Percentiles rank a stretch among this genome's conserved stretches.
These are phyloP conservation scores for Metarhizium guizhouense DNA, from an alignment of 2,329 filamentous ascomycete genomes.

Conservation along the genomic window DNA sequence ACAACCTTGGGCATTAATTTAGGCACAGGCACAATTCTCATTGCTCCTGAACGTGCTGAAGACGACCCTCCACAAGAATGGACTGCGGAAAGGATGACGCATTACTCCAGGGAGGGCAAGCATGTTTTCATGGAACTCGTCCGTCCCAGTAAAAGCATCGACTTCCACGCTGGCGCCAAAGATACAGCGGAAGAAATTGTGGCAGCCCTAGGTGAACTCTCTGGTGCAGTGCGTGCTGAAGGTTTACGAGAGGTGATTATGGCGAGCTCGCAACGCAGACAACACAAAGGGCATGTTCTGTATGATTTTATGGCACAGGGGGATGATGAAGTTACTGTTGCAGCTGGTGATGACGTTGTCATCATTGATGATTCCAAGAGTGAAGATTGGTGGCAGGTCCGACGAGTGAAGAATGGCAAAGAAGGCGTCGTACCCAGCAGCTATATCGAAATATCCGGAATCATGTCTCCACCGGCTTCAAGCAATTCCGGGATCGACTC, in stretches of 20 bases:
- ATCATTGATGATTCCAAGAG: conserved; percentile 85
- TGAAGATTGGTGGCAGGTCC: conserved; percentile 97
- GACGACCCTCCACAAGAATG: conserved; percentile 87
- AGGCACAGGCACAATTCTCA: conserved; percentile 78
- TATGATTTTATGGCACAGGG: conserved; percentile 97
- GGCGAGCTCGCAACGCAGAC: conserved; percentile 59
- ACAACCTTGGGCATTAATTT: conserved; percentile 94
- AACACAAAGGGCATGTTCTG: conserved; percentile 77
- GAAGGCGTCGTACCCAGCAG: conserved; percentile 95
- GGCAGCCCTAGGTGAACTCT: conserved; percentile 75
- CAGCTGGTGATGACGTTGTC: conserved; percentile 80
- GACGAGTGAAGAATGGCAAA: conserved; percentile 80
- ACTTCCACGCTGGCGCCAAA: conserved; percentile 95
- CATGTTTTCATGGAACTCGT: conserved; percentile 95
- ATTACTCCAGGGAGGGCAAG: conserved; percentile 96
- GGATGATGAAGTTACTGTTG: conserved; percentile 91
- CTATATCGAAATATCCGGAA: conserved; percentile 83
- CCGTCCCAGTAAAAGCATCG: conserved; percentile 84
- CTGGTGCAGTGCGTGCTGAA: conserved; percentile 76
- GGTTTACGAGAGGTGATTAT: conserved; percentile 77
- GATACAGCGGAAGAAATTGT: conserved; percentile 95
- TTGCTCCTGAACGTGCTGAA: conserved; percentile 74
- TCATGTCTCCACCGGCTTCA: conserved; percentile 41
- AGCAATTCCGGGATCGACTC: conserved; percentile 36
- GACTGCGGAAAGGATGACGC: conserved; percentile 90